Evolutionary conservation across 805 yeast species (phyloP).

Genomic region (Candida arabinofermentans): DNA sequence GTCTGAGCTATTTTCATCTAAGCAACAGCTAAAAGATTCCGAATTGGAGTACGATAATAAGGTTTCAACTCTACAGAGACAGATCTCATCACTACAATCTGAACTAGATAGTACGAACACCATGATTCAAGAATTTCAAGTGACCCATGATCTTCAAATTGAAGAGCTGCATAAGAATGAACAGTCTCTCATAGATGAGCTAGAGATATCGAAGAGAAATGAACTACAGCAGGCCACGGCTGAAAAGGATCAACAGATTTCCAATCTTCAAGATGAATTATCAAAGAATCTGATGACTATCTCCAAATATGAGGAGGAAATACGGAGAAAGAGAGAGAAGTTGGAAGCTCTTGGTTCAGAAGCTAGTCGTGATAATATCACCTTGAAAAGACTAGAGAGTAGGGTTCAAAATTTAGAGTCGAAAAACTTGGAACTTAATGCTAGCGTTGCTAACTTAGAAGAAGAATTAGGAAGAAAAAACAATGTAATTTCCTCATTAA

Average conservation of each 20-base stretch:
- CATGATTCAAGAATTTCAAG: slow-evolving; percentile 15
- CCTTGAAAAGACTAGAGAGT: not conserved
- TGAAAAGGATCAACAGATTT: not conserved
- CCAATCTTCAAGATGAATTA: not conserved
- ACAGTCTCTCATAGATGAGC: not conserved
- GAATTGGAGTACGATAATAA: not conserved
- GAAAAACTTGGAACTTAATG: no score
- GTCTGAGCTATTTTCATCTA: not conserved
- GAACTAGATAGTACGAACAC: slow-evolving; percentile 8
- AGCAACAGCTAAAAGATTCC: not conserved
- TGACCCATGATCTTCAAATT: slow-evolving; percentile 15
- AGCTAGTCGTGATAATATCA: no score
- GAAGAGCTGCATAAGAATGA: slow-evolving; percentile 1
- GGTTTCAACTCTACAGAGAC: not conserved
- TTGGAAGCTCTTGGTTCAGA: no score
- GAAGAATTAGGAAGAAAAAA: not conserved
- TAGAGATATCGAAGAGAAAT: not conserved
- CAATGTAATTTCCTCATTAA: not conserved
- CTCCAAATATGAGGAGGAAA: not conserved
- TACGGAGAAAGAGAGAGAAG: no score
- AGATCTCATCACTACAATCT: not conserved
- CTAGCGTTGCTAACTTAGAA: not conserved
- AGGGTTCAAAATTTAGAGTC: not conserved
- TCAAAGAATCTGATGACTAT: not conserved
- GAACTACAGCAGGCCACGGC: not conserved